Evolutionary conservation across 2,329 filamentous ascomycete genomes (phyloP), one percentile per base, ranked within the genome.

Genomic region (Emergomyces orientalis): DNA sequence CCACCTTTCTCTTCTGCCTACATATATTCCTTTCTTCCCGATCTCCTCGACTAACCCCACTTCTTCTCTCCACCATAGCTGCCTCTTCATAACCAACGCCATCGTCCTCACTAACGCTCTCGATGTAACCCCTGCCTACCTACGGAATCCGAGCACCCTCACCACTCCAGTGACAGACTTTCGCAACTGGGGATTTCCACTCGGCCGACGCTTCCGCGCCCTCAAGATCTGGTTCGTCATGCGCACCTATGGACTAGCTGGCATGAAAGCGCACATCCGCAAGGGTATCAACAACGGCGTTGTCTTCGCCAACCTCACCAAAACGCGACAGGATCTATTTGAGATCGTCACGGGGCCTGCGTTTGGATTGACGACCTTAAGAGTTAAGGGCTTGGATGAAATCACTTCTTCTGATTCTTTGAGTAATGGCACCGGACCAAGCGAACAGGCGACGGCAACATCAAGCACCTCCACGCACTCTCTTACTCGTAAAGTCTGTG

Each of bases 191-290:
- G 91, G 96, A 77, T 95, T 97, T 70, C 91, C 93, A 0, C 86
- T 97, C 0, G 93, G 93, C 9, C 82, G 93, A 2, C 83, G 93
- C 19, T 97, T 97, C 82, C 84, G 93, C 64, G 86, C 88, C 2
- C 78, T 97, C 63, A 97, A 97, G 79, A 87, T 96, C 66, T 97
- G 93, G 93, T 97, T 97, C 73, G 91, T 97, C 8, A 79, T 97
- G 69, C 82, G 93, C 54, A 87, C 84, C 52, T 96, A 91, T 72
- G 93, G 93, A 0, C 78, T 95, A 60, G 80, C 81, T 37, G 93
- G 92, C 0, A 76, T 97, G 70, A 86, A 86, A 68, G 81, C 78
- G 4, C 89, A 95, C 70, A 86, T 97, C 66, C 80, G 85, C 41
- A 84, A 84, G 51, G 87, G 88, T 32, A 78, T 96, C 63, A 73